Evolutionary conservation across 805 yeast species (phyloP), one percentile per base, ranked within the genome.

Genomic region (Cyberlindnera meyerae): DNA sequence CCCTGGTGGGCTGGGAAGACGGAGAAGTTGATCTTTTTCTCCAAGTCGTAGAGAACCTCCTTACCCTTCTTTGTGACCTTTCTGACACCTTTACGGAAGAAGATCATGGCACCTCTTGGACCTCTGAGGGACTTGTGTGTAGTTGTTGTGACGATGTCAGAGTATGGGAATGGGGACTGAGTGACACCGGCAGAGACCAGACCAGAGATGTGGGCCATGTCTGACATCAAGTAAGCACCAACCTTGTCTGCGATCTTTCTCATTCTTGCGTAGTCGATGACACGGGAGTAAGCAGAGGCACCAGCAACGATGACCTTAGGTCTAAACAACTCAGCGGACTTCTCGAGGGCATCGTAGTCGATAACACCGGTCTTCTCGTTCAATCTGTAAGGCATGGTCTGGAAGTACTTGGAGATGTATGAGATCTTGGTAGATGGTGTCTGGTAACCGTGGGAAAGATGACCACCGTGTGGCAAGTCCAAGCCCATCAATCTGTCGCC

Each of bases 1-100:
- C 98, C 98, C 73, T 93, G 98, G 68, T 93, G 98, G 51, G 96
- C 98, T 57, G 98, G 98, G 90, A 93, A 93, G 37, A 93, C 98
- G 8, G 97, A 88, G 66, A 93, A 93, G 75, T 93, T 93, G 68
- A 93, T 89, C 62, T 86, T 86, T 65, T 78, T 82, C 68, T 93
- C 97, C 63, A 93, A 78, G 55, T 93, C 97, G 66, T 89, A 93
- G 41, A 71, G 68, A 41, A 87, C 70, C 67, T 88, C 96, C 70
- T 87, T 85, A 57, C 97, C 97, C 55, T 87, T 84, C 73, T 89
- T 88, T 63, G 79, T 83, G 49, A 79, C 77, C 42, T 82, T 79
- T 75, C 95, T 80, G 43, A 89, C 78, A 55, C 98, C 98, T 65
- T 82, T 83, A 75, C 97, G 86, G 79, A 83, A 93, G 75, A 93